Percentiles rank a stretch among this genome's conserved stretches.
Conservation (phyloP, 2,329 filamentous ascomycete species). For the Ascochyta pisi region DNA sequence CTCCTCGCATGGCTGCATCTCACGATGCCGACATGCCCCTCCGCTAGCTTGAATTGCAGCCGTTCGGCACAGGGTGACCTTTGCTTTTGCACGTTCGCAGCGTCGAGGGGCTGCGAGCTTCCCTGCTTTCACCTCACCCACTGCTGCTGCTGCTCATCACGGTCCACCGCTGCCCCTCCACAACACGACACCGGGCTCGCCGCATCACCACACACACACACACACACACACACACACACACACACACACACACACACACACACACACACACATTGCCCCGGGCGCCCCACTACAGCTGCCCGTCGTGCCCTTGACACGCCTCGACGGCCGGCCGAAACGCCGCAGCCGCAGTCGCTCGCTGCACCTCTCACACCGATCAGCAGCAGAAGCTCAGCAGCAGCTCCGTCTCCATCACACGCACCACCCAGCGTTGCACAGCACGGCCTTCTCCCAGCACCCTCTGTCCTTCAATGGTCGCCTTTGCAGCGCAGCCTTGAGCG, state of each 20-base stretch:
- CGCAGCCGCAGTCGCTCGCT: constrained; percentile 4
- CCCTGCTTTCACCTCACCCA: background rate
- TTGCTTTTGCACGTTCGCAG: background rate
- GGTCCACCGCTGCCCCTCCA: background rate
- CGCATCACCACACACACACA: too few relatives aligned
- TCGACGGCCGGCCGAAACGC: background rate
- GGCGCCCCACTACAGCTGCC: constrained; percentile 2
- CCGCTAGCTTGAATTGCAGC: constrained; percentile 5
- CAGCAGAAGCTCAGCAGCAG: background rate
- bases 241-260: too few relatives aligned
- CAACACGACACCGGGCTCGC: background rate
- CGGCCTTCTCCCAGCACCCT: background rate
- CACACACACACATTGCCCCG: background rate
- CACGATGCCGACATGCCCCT: constrained; percentile 11
- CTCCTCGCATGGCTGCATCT: constrained; percentile 1
- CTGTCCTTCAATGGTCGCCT: constrained; percentile 13
- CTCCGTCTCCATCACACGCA: background rate
- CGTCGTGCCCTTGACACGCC: background rate
- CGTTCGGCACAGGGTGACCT: constrained; percentile 1
- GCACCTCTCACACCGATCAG: constrained; percentile 15
- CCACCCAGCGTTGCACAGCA: background rate
- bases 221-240: too few relatives aligned
- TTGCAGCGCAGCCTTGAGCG: constrained; percentile 12
- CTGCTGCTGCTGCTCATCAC: background rate
- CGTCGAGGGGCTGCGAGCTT: background rate